Conservation (phyloP, 306 rosid species). For the Calophaca sinica region DNA sequence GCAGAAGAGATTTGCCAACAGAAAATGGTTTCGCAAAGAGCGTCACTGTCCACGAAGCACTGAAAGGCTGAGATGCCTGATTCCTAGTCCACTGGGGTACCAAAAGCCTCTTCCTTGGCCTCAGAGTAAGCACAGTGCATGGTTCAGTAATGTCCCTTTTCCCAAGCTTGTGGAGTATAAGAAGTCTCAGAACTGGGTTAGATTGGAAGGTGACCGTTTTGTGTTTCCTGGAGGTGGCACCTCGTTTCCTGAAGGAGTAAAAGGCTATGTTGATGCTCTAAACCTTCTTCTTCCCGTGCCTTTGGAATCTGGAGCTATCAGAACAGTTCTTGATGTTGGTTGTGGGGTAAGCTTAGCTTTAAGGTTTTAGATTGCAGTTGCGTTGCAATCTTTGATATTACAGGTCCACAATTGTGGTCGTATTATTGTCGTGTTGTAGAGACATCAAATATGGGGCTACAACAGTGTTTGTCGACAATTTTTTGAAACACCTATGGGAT, state of each 20-base stretch:
- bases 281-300: slow-evolving; percentile 47
- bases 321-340: slow-evolving; percentile 65
- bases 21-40: slow-evolving; percentile 48
- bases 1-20: slow-evolving; percentile 42
- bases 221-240: slow-evolving; percentile 68
- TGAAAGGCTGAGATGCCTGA: slow-evolving; percentile 48
- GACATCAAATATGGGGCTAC: too few relatives aligned
- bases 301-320: slow-evolving; percentile 50
- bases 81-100: slow-evolving; percentile 52
- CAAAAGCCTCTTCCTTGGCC: slow-evolving; percentile 56
- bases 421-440: too few relatives aligned
- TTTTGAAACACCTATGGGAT: neutral
- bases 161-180: slow-evolving; percentile 54
- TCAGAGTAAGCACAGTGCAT: slow-evolving; percentile 53
- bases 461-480: neutral
- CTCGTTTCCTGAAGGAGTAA: slow-evolving; percentile 54
- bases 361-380: neutral
- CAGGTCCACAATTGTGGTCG: too few relatives aligned
- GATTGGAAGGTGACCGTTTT: slow-evolving; percentile 52
- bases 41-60: slow-evolving; percentile 54
- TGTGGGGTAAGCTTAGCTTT: slow-evolving; percentile 51
- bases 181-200: slow-evolving; percentile 62
- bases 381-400: too few relatives aligned
- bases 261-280: slow-evolving; percentile 51
- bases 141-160: slow-evolving; percentile 62